phyloP scores from a whole-genome alignment of 495 filamentous ascomycete genomes.

The Niebla homalea region DNA sequence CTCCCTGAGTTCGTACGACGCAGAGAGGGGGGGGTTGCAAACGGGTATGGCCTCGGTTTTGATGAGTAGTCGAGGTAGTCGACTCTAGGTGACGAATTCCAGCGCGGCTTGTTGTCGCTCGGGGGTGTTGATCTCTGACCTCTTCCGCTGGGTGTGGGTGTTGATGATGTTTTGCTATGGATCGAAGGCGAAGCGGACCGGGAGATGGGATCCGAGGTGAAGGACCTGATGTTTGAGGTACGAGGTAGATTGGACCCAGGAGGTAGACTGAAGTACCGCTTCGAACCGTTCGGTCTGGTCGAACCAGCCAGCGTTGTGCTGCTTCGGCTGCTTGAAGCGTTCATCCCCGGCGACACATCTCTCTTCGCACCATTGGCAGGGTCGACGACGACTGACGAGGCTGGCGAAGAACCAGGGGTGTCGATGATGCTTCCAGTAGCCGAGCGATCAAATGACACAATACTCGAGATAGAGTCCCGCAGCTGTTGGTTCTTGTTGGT shows the following conservation, averaged over 20 bases:
- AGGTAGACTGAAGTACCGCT: slow-evolving; percentile 25
- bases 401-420: slow-evolving; percentile 72
- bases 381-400: slow-evolving; percentile 71
- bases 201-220: slow-evolving; percentile 17
- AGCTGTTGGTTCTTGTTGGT: slow-evolving; percentile 54
- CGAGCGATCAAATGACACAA: slow-evolving; percentile 76
- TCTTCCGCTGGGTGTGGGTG: slow-evolving; percentile 40
- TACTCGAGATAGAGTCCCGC: slow-evolving; percentile 85
- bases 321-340: slow-evolving; percentile 32
- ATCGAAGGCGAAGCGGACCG: slow-evolving; percentile 30
- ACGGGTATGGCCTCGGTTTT: slow-evolving; percentile 50
- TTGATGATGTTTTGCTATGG: slow-evolving; percentile 36
- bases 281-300: slow-evolving; percentile 26
- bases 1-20: slow-evolving; percentile 33
- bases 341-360: slow-evolving; percentile 25
- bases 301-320: slow-evolving; percentile 38
- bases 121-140: slow-evolving; percentile 34
- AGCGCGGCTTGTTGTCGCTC: slow-evolving; percentile 53
- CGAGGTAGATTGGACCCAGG: slow-evolving; percentile 29
- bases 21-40: slow-evolving; percentile 50
- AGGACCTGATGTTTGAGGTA: slow-evolving; percentile 18
- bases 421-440: slow-evolving; percentile 58
- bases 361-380: slow-evolving; percentile 27
- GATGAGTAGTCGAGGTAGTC: slow-evolving; percentile 53
- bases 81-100: slow-evolving; percentile 65